These are phyloP conservation scores for Lodderomyces theae DNA, from an alignment of 1,139 yeast species.

Conservation along the genomic window DNA sequence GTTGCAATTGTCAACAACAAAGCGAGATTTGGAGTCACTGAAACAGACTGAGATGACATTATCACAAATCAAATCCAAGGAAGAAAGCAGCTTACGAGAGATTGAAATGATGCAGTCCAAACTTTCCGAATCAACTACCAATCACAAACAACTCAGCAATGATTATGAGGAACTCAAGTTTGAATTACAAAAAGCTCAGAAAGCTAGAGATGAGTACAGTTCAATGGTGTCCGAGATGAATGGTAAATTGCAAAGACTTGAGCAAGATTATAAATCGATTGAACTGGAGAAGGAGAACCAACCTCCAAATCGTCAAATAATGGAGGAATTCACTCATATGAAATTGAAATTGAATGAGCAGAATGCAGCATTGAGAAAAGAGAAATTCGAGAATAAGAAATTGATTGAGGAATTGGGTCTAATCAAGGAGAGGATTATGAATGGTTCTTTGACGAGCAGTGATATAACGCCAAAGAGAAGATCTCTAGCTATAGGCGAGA, in stretches of 20 bases:
- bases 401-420: constrained; percentile 57
- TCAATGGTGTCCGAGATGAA: constrained; percentile 26
- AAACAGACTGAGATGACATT: constrained; percentile 4
- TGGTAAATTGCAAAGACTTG: constrained; percentile 22
- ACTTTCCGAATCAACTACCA: constrained; percentile 5
- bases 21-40: constrained; percentile 7
- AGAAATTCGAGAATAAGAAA: constrained; percentile 53
- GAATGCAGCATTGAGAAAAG: constrained; percentile 49
- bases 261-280: constrained; percentile 17
- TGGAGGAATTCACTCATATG: constrained; percentile 48
- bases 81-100: constrained; percentile 9
- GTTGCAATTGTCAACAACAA: constrained; percentile 10
- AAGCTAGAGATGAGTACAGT: constrained; percentile 26
- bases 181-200: constrained; percentile 36
- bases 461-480: constrained; percentile 28
- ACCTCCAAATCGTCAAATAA: constrained; percentile 34
- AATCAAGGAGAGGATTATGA: constrained; percentile 42
- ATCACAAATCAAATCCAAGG: constrained; percentile 6
- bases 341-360: constrained; percentile 54
- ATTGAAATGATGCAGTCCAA: constrained; percentile 8
- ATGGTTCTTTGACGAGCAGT: constrained; percentile 20
- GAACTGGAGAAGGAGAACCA: constrained; percentile 37
- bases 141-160: constrained; percentile 17
- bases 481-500: constrained; percentile 38
- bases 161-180: constrained; percentile 24